Evolutionary conservation across 1,284 basidiomycete genomes (phyloP).

Genomic region (Mycena sp.): DNA sequence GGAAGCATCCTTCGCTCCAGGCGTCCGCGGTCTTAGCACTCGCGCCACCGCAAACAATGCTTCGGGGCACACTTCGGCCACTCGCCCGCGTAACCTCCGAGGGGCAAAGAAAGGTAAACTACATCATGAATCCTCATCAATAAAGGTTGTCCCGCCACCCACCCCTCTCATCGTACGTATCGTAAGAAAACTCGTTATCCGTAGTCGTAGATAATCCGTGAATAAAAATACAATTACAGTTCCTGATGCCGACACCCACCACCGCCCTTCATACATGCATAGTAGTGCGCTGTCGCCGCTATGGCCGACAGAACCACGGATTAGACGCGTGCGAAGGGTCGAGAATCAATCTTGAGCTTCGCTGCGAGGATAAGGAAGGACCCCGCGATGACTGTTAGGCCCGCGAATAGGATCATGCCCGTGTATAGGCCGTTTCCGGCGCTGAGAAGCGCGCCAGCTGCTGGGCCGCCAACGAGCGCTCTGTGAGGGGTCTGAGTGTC

Average conservation of each 20-base stretch:
- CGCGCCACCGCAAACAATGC: no score
- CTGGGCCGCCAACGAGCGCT: conserved; percentile 66
- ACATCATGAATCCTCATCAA: not conserved
- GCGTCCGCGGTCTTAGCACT: no score
- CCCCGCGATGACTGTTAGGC: conserved; percentile 62
- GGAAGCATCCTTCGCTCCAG: no score
- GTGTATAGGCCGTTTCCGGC: conserved; percentile 55
- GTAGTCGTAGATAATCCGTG: conserved; percentile 7
- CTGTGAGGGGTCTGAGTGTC: conserved; percentile 43
- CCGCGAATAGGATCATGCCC: conserved; percentile 66
- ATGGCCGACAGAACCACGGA: not conserved
- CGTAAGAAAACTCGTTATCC: not conserved
- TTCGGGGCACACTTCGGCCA: no score
- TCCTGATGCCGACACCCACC: not conserved
- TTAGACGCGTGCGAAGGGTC: conserved; percentile 56
- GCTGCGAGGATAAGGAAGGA: conserved; percentile 62
- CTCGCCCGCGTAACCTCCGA: no score
- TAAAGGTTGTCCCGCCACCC: not conserved
- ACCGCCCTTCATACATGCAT: not conserved
- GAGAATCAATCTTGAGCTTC: conserved; percentile 54
- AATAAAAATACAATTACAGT: conserved; percentile 20
- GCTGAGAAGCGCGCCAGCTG: conserved; percentile 63
- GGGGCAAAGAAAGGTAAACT: no score
- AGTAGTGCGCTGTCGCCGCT: not conserved
- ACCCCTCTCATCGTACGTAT: not conserved